phyloP scores from a whole-genome alignment of 805 yeast genomes.

The Scheffersomyces ergatensis region DNA sequence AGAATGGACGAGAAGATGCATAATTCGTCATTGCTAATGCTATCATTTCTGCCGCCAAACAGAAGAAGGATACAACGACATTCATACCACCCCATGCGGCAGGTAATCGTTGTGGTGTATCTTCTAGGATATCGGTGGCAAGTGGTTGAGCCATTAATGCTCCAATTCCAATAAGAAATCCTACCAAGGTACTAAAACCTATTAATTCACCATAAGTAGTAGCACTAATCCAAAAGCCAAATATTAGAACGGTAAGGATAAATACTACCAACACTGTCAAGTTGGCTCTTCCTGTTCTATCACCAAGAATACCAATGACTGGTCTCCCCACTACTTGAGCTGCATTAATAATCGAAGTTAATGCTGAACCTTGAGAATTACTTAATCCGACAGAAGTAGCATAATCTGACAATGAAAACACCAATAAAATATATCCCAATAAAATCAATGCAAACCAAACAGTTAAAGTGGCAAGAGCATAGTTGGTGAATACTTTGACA shows the following conservation, averaged over 20 bases:
- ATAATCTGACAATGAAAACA: slow-evolving; percentile 38
- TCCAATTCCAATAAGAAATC: slow-evolving; percentile 30
- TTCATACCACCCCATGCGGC: slow-evolving; percentile 41
- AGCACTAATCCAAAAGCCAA: slow-evolving; percentile 40
- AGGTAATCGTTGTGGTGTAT: slow-evolving; percentile 20
- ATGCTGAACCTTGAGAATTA: slow-evolving; percentile 25
- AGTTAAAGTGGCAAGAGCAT: slow-evolving; percentile 20
- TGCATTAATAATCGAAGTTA: slow-evolving; percentile 38
- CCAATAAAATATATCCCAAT: slow-evolving; percentile 32
- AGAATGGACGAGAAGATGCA: slow-evolving; percentile 39
- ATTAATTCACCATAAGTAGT: slow-evolving; percentile 26
- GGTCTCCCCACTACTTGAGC: slow-evolving; percentile 51
- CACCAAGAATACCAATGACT: slow-evolving; percentile 46
- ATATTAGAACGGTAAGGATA: slow-evolving; percentile 20
- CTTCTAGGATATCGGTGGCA: slow-evolving; percentile 20
- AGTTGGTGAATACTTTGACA: slow-evolving; percentile 19
- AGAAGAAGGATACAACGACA: slow-evolving; percentile 25
- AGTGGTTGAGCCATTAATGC: slow-evolving; percentile 23
- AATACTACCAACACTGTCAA: slow-evolving; percentile 17
- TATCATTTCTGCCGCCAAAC: slow-evolving; percentile 51
- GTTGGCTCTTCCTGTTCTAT: slow-evolving; percentile 46
- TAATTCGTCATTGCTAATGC: slow-evolving; percentile 45
- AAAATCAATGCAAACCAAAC: slow-evolving; percentile 36
- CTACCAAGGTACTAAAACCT: slow-evolving; percentile 27
- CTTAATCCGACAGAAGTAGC: slow-evolving; percentile 43